Evolutionary conservation across 1,284 basidiomycete genomes (phyloP), one percentile per base, ranked within the genome.

Genomic region (Vanrija sp.): DNA sequence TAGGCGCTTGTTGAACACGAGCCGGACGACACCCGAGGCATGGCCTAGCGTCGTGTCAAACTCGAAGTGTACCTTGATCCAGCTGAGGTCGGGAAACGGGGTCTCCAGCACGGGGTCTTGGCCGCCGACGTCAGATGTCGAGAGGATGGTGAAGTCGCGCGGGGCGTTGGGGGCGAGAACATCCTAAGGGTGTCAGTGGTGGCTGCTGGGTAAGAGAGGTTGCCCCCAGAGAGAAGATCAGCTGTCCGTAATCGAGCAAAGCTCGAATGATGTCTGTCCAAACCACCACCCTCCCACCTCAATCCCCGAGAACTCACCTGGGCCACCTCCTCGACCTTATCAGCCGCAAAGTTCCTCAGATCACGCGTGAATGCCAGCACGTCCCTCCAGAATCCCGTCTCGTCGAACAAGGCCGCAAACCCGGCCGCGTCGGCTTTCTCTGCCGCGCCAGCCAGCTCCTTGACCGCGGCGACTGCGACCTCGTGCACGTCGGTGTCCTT

Each of bases 11-110:
- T 78, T 73, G 0, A 82, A 84, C 2, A 86, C 78, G 28, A 87
- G 79, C 23, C 81, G 78, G 18, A 81, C 76, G 43, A 86, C 74
- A 29, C 82, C 83, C 14, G 78, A 80, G 0, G 73, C 80, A 23
- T 75, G 66, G 0, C 83, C 84, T 0, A 78, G 68, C 8, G 74
- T 74, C 1, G 83, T 85, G 54, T 80, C 78, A 63, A 86, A 86
- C 10, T 72, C 77, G 71, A 86, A 86, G 57, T 81, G 76, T 23
- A 78, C 75, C 44, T 79, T 76, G 55, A 86, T 78, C 82, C 83
- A 86, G 3, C 76, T 80, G 38, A 86, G 60, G 62, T 86, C 83
- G 4, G 80, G 76, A 63, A 79, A 83, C 1, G 81, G 81, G 40
- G 71, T 70, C 55, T 80, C 71, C 3, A 84, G 55, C 0, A 57